These are phyloP conservation scores for Alternaria rosae DNA, from an alignment of 2,329 filamentous ascomycete species.

Conservation along the genomic window DNA sequence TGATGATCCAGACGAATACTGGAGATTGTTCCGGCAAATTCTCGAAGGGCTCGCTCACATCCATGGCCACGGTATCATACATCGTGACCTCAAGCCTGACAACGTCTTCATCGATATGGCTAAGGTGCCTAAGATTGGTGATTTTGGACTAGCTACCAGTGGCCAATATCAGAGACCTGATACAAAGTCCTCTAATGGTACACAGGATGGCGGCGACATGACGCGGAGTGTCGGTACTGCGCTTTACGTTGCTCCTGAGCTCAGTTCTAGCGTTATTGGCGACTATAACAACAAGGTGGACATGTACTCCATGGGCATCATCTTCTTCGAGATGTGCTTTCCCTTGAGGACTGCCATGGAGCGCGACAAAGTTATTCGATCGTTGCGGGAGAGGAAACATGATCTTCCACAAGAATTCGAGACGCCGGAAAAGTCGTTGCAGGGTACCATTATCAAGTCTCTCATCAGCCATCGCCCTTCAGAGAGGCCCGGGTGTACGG, in stretches of 20 bases:
- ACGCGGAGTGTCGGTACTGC: constrained; percentile 77
- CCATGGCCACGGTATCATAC: constrained; percentile 88
- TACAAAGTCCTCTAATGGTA: constrained; percentile 51
- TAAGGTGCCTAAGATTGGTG: constrained; percentile 93
- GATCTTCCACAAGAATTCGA: constrained; percentile 77
- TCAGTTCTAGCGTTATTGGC: constrained; percentile 75
- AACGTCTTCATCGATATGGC: constrained; percentile 95
- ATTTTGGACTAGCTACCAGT: constrained; percentile 93
- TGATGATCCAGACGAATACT: constrained; percentile 78
- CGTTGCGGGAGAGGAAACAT: constrained; percentile 72
- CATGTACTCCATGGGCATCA: constrained; percentile 97
- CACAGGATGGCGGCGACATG: constrained; percentile 64
- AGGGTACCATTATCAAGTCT: constrained; percentile 79
- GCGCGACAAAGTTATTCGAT: constrained; percentile 69
- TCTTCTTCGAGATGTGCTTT: constrained; percentile 97
- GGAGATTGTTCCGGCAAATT: constrained; percentile 90
- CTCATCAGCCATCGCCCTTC: constrained; percentile 83
- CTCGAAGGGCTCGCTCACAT: constrained; percentile 90
- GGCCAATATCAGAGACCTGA: constrained; percentile 74
- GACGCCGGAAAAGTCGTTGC: constrained; percentile 69
- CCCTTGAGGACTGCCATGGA: constrained; percentile 69
- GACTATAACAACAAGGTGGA: constrained; percentile 94
- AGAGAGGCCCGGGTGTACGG: constrained; percentile 80
- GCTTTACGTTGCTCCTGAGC: constrained; percentile 91
- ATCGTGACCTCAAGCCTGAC: constrained; percentile 95